Evolutionary conservation across 371 early-diverging fungal genomes (phyloP).

Genomic region (Mortierella sp.): DNA sequence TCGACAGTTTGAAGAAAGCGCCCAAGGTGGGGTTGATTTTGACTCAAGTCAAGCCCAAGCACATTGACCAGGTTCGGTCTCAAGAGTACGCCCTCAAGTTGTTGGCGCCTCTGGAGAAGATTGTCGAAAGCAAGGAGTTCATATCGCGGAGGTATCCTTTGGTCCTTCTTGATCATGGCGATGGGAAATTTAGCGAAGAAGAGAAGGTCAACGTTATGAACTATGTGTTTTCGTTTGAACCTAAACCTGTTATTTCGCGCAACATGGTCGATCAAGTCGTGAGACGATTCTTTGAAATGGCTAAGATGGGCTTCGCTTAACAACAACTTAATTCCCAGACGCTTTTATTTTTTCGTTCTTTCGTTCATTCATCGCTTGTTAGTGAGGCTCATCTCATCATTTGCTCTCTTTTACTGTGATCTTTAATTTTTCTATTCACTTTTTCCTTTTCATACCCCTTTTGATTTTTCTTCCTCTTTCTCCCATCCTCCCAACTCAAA

Average conservation of each 20-base stretch:
- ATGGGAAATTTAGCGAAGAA: background rate
- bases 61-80: background rate
- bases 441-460: no score
- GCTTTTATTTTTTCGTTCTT: no score
- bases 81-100: background rate
- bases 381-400: no score
- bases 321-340: no score
- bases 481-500: no score
- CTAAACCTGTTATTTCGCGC: background rate
- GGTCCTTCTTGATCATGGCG: background rate
- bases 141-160: background rate
- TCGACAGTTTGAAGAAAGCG: background rate
- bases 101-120: background rate
- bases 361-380: no score
- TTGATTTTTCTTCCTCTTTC: no score
- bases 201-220: background rate
- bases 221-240: background rate
- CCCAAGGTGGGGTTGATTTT: conserved; percentile 8
- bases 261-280: background rate
- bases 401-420: background rate
- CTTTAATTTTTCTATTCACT: no score
- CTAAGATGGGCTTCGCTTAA: background rate
- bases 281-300: background rate
- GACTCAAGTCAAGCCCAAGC: background rate
- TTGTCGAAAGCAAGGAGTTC: background rate